These are phyloP conservation scores for Eruca vesicaria DNA, from an alignment of 441 rosid genomes.

Conservation along the genomic window DNA sequence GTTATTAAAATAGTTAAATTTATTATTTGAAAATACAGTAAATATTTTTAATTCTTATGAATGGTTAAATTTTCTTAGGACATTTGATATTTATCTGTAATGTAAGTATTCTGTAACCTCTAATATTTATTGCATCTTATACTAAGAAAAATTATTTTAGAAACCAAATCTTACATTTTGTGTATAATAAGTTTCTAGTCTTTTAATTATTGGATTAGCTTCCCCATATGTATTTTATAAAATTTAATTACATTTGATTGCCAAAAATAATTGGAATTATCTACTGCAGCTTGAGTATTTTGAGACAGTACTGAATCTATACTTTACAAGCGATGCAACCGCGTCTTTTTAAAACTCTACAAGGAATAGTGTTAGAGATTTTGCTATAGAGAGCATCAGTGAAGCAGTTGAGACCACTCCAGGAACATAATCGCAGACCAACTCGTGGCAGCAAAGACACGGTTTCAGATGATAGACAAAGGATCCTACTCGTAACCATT, in stretches of 20 bases:
- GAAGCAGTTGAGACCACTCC: constrained; percentile 74
- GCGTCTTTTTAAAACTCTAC: constrained; percentile 75
- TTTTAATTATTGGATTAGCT: neutral
- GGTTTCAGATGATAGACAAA: constrained; percentile 75
- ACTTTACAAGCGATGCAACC: constrained; percentile 77
- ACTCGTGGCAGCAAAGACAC: constrained; percentile 97
- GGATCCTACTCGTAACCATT: constrained; percentile 71
- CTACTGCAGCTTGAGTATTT: constrained; percentile 71
- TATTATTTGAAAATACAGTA: neutral
- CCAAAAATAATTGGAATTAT: too few species aligned
- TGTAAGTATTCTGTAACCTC: neutral
- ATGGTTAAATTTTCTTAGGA: neutral
- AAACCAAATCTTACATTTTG: neutral
- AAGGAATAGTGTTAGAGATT: constrained; percentile 84
- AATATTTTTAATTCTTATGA: neutral
- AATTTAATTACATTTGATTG: neutral
- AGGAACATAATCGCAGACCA: constrained; percentile 66
- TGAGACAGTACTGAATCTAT: constrained; percentile 78
- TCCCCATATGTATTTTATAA: neutral
- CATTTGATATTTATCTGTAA: neutral
- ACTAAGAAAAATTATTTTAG: neutral
- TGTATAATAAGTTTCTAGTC: neutral
- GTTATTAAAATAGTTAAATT: too few species aligned
- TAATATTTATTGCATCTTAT: neutral
- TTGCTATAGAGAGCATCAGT: constrained; percentile 71